Evolutionary conservation across 768 basidiomycete species (phyloP).

Genomic region (Kwoniella dendrophila): DNA sequence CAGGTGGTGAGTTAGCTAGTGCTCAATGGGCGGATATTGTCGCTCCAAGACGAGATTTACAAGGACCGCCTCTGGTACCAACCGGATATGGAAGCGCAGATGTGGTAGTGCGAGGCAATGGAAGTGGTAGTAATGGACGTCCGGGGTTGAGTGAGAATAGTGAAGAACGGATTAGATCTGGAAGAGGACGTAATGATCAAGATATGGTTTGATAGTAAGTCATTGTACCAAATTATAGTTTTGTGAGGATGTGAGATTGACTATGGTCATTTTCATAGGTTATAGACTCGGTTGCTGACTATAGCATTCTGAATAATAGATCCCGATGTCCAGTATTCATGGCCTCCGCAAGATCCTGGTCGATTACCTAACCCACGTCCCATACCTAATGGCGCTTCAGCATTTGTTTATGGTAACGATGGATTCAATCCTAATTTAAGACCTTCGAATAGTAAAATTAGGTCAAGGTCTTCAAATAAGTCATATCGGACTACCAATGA

Average conservation of each 20-base stretch:
- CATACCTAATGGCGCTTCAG: conserved; percentile 52
- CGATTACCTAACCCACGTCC: conserved; percentile 41
- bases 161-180: conserved; percentile 19
- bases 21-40: conserved; percentile 47
- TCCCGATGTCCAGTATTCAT: conserved; percentile 58
- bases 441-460: conserved; percentile 62
- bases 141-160: conserved; percentile 15
- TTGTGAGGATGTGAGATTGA: background rate
- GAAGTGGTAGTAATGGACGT: conserved; percentile 23
- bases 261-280: conserved; percentile 10
- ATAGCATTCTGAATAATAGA: conserved; percentile 50
- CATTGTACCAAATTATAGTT: background rate
- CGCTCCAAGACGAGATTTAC: conserved; percentile 24
- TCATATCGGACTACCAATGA: background rate
- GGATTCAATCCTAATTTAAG: conserved; percentile 73
- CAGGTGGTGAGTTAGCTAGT: conserved; percentile 51
- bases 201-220: conserved; percentile 24
- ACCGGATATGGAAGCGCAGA: conserved; percentile 26
- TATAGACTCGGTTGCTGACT: conserved; percentile 19
- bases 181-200: conserved; percentile 16
- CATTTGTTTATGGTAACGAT: conserved; percentile 81
- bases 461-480: conserved; percentile 23
- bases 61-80: conserved; percentile 20
- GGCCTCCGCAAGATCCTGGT: conserved; percentile 76
- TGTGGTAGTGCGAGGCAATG: conserved; percentile 18